phyloP scores from a whole-genome alignment of 2,329 filamentous ascomycete genomes.

The Talaromyces piceae region DNA sequence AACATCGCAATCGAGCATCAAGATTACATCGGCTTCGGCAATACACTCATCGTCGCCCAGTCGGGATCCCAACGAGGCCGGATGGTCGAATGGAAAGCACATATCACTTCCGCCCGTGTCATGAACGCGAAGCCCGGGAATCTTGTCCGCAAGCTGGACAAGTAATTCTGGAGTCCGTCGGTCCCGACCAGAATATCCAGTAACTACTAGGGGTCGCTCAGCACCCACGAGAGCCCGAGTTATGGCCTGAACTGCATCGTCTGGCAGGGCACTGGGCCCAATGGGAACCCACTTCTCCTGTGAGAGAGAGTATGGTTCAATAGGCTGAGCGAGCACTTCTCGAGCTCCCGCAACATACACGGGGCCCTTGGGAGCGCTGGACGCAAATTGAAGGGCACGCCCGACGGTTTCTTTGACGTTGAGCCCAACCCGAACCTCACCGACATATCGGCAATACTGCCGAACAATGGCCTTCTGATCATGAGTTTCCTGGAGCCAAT shows the following conservation, averaged over 20 bases:
- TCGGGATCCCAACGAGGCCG: constrained; percentile 56
- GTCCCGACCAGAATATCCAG: constrained; percentile 38
- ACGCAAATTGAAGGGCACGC: constrained; percentile 69
- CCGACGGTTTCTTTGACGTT: constrained; percentile 82
- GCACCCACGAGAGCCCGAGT: constrained; percentile 29
- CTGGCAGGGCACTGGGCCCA: constrained; percentile 53
- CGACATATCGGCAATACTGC: constrained; percentile 73
- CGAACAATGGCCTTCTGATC: constrained; percentile 66
- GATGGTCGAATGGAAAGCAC: constrained; percentile 31
- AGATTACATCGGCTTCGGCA: constrained; percentile 65
- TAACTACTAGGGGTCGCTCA: constrained; percentile 37
- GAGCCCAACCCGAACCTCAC: constrained; percentile 67
- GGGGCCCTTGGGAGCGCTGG: constrained; percentile 62
- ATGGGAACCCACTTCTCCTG: constrained; percentile 62
- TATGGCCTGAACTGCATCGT: constrained; percentile 31
- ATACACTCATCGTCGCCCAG: constrained; percentile 65
- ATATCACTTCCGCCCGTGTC: constrained; percentile 40
- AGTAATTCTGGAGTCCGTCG: constrained; percentile 28
- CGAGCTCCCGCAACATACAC: constrained; percentile 67
- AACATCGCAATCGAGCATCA: constrained; percentile 76
- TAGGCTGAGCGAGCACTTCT: constrained; percentile 73
- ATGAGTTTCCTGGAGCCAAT: constrained; percentile 71
- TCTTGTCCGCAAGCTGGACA: constrained; percentile 32
- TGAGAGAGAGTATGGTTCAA: constrained; percentile 58
- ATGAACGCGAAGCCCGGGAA: constrained; percentile 38